Base-by-base conservation (phyloP, 2,329 filamentous ascomycete species). In the Chaetomiaceae sp. region DNA sequence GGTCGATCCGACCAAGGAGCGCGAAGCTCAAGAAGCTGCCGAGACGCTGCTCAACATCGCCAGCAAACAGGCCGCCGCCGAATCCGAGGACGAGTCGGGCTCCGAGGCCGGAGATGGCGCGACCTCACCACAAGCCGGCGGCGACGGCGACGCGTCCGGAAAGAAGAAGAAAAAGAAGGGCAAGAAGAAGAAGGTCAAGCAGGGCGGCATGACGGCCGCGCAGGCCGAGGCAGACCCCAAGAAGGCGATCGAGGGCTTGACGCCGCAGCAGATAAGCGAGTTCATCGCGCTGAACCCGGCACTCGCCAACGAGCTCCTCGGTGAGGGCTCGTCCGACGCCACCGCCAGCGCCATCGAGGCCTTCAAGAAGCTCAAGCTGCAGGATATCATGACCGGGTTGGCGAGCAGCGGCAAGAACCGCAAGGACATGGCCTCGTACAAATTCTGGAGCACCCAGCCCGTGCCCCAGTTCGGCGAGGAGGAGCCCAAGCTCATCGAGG, bases 401-500 rank as follows among this genome's bases (percentile, higher is more conserved):
- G 87, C 91, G 15, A 77, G 89, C 7, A 84, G 82, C 57, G 88
- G 88, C 52, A 95, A 94, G 78, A 95, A 95, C 66, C 85, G 84
- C 63, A 96, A 96, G 75, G 91, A 96, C 67, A 96, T 96, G 90
- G 91, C 87, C 6, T 89, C 86, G 54, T 96, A 97, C 79, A 96
- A 95, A 73, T 99, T 99, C 75, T 99, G 94, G 94, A 85, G 90
- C 70, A 99, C 94, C 43, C 94, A 99, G 71, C 94, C 94, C 1
- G 94, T 99, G 55, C 88, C 89, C 47, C 86, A 85, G 66, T 96
- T 97, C 66, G 85, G 81, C 64, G 75, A 85, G 68, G 71, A 76
- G 55, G 72, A 61, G 40, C 44, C 76, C 44, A 74, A 80, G 47
- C 72, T 76, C 34, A 65, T 84, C 45, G 76, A 84, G 59, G 91